These are phyloP conservation scores for Scheffersomyces spartinae DNA, from an alignment of 805 yeast species.

Conservation along the genomic window DNA sequence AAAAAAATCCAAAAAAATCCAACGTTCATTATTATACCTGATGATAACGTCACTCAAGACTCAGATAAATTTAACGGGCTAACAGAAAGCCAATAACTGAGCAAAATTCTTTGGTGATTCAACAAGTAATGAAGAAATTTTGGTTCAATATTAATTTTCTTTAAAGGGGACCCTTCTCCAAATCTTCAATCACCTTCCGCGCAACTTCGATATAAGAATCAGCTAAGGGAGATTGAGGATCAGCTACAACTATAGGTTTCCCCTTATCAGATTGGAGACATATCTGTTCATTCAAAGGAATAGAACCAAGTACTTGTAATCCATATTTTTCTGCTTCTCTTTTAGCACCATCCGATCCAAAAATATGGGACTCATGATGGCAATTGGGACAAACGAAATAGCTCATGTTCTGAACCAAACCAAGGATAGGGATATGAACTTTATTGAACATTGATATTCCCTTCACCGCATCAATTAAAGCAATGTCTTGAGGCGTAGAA, in stretches of 20 bases:
- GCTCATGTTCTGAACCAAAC: conserved; percentile 79
- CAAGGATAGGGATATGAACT: conserved; percentile 60
- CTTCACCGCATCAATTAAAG: conserved; percentile 66
- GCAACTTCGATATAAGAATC: conserved; percentile 42
- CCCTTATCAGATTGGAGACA: conserved; percentile 56
- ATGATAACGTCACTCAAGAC: too few relatives aligned
- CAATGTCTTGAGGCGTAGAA: conserved; percentile 80
- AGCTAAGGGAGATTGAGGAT: conserved; percentile 23
- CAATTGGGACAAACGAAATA: conserved; percentile 68
- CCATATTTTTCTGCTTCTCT: conserved; percentile 39
- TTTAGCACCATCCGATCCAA: conserved; percentile 52
- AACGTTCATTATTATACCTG: too few relatives aligned
- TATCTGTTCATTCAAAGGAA: conserved; percentile 55
- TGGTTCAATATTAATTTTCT: too few relatives aligned
- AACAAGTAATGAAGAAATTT: too few relatives aligned
- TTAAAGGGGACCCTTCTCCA: too few relatives aligned
- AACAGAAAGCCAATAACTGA: too few relatives aligned
- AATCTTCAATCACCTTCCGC: conserved; percentile 10
- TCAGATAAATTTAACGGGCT: too few relatives aligned
- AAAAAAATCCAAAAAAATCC: too few relatives aligned
- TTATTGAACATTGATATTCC: conserved; percentile 72
- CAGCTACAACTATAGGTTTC: conserved; percentile 43
- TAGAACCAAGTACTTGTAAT: conserved; percentile 46
- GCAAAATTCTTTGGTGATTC: too few relatives aligned
- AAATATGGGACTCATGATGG: conserved; percentile 58